Conservation (phyloP, 352 stramenopile species). For the Globisporangium irregulare region DNA sequence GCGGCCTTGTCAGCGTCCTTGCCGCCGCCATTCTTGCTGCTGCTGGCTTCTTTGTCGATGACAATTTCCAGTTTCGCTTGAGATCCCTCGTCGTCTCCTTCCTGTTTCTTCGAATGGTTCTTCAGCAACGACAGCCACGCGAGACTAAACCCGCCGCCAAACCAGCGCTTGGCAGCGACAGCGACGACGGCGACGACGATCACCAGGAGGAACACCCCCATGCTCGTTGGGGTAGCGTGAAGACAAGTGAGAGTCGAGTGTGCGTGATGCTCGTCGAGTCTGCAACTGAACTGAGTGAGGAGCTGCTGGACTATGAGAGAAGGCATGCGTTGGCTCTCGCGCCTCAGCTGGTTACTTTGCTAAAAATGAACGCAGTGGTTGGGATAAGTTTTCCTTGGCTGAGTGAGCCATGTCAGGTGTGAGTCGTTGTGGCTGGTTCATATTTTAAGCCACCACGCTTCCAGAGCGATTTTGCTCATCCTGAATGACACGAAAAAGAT, state of each 20-base stretch:
- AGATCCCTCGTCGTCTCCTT: not conserved
- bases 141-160: slow-evolving; percentile 11
- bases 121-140: slow-evolving; percentile 16
- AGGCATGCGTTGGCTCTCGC: not conserved
- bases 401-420: not conserved
- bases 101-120: slow-evolving; percentile 32
- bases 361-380: slow-evolving; percentile 9
- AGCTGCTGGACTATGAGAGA: not conserved
- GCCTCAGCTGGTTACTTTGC: not conserved
- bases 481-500: not conserved
- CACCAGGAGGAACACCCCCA: slow-evolving; percentile 10
- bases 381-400: slow-evolving; percentile 6
- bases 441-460: not conserved
- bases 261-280: not conserved
- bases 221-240: not conserved
- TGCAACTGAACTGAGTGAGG: not conserved
- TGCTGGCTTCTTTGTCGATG: slow-evolving; percentile 25
- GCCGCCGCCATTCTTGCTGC: not conserved
- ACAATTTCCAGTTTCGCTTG: slow-evolving; percentile 39
- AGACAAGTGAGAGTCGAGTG: not conserved
- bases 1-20: not conserved
- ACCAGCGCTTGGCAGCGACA: slow-evolving; percentile 23
- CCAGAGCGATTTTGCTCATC: not conserved
- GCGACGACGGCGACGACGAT: slow-evolving; percentile 30
- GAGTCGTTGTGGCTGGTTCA: not conserved